Base-by-base conservation (phyloP, 257 asterid species). In the Rhazya stricta region DNA sequence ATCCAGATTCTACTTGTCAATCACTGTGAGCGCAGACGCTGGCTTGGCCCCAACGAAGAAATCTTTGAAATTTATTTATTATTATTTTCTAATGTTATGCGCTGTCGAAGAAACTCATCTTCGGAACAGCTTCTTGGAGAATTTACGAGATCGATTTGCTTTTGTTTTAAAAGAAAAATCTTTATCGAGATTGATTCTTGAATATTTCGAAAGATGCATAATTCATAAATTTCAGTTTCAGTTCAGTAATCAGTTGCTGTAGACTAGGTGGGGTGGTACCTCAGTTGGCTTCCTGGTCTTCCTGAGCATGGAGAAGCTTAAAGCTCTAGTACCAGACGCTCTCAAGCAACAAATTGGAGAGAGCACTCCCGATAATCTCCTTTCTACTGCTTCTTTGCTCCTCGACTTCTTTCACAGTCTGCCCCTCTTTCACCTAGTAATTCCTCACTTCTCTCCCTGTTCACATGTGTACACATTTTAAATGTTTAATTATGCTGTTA, bases 371-470 rank as follows among this genome's bases (percentile, higher is more conserved):
- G 69, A 81, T 76, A 85, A 84, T 70, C 90, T 95, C 58, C 74
- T 76, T 58, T 83, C 86, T 29, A 85, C 97, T 1, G 91, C 88
- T 80, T 86, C 93, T 71, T 88, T 89, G 8, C 91, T 95, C 53
- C 94, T 95, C 65, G 29, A 86, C 50, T 88, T 81, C 86, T 88
- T 91, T 84, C 79, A 81, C 10, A 79, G 76, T 30, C 77, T 82
- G 63, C 93, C 96, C 70, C 94, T 76, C 15, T 92, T 92, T 83
- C 93, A 86, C 86, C 90, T 87, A 82, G 99, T 92, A 79, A 76
- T 42, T 71, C 11, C n/a, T 67, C 0, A 37, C 3, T 9, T 27
- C 19, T 50, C 30, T 60, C 18, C 10, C 43, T 25, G 6, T 56
- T 36, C 5, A 27, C 1, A 30, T 7, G 25, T 6, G 10, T 46